Evolutionary conservation across 192 early-diverging fungal genomes (phyloP).

Genomic region (Podila epicladia): DNA sequence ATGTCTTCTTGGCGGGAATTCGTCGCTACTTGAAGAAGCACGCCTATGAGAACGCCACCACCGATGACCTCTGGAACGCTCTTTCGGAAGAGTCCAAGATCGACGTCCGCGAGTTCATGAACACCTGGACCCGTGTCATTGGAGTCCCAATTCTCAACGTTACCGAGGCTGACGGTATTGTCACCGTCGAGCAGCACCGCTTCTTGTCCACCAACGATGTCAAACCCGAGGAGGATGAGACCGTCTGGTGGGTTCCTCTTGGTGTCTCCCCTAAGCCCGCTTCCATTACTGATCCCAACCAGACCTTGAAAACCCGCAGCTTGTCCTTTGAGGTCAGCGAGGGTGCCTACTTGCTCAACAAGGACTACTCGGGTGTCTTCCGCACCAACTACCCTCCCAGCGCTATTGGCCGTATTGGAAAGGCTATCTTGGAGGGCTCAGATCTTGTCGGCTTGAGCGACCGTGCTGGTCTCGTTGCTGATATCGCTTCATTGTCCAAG

Average conservation of each 20-base stretch:
- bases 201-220: slow-evolving; percentile 88
- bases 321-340: slow-evolving; percentile 61
- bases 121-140: slow-evolving; percentile 85
- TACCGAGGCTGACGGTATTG: slow-evolving; percentile 58
- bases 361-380: slow-evolving; percentile 82
- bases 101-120: slow-evolving; percentile 88
- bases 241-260: slow-evolving; percentile 92
- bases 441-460: slow-evolving; percentile 69
- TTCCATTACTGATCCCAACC: slow-evolving; percentile 42
- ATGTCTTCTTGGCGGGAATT: slow-evolving; percentile 78
- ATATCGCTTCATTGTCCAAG: slow-evolving; percentile 80
- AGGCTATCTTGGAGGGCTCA: slow-evolving; percentile 62
- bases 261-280: slow-evolving; percentile 54
- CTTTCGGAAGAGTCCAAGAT: slow-evolving; percentile 80
- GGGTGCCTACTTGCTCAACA: slow-evolving; percentile 84
- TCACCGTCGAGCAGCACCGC: slow-evolving; percentile 83
- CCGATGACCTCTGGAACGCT: slow-evolving; percentile 89
- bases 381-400: slow-evolving; percentile 80
- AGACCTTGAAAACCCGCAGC: slow-evolving; percentile 61
- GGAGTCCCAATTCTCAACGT: slow-evolving; percentile 88
- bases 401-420: slow-evolving; percentile 62
- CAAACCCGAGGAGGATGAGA: slow-evolving; percentile 81
- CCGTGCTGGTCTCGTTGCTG: slow-evolving; percentile 84
- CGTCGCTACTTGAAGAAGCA: slow-evolving; percentile 85
- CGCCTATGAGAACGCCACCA: slow-evolving; percentile 86